These are phyloP conservation scores for Stellera chamaejasme DNA, from an alignment of 345 rosid species.

Conservation along the genomic window DNA sequence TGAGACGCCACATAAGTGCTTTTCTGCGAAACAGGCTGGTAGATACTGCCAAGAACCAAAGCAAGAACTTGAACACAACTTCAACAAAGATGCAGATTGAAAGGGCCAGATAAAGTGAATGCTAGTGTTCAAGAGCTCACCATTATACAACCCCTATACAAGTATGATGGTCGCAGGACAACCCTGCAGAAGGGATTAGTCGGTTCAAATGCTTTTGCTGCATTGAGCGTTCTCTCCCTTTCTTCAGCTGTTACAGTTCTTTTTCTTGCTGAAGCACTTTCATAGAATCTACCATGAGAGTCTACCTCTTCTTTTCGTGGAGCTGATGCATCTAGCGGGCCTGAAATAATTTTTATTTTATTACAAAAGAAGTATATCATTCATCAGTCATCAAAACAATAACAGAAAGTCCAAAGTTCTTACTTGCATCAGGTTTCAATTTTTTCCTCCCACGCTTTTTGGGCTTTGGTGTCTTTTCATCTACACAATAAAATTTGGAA, in stretches of 20 bases:
- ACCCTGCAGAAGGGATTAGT: conserved; percentile 78
- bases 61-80: background rate
- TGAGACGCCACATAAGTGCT: conserved; percentile 67
- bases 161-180: conserved; percentile 73
- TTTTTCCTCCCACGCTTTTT: conserved; percentile 69
- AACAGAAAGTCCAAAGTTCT: conserved; percentile 17
- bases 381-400: background rate
- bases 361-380: conserved; percentile 12
- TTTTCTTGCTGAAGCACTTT: conserved; percentile 73
- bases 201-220: conserved; percentile 79
- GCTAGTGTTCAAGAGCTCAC: conserved; percentile 28
- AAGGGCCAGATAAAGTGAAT: background rate
- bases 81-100: background rate
- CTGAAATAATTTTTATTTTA: conserved; percentile 22
- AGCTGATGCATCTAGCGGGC: conserved; percentile 30
- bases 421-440: conserved; percentile 59
- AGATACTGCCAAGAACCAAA: conserved; percentile 43
- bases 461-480: conserved; percentile 31
- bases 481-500: conserved; percentile 22
- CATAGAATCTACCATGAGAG: conserved; percentile 49
- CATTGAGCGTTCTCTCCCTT: conserved; percentile 62
- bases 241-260: conserved; percentile 79
- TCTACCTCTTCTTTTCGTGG: conserved; percentile 39
- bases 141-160: conserved; percentile 79
- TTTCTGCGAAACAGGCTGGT: conserved; percentile 84